A percentile compares a stretch with the other conserved stretches of the same genome.
These are phyloP conservation scores for Pseudoscleropodium purum DNA, from an alignment of 225 moss, liverwort and hornwort species.

Conservation along the genomic window DNA sequence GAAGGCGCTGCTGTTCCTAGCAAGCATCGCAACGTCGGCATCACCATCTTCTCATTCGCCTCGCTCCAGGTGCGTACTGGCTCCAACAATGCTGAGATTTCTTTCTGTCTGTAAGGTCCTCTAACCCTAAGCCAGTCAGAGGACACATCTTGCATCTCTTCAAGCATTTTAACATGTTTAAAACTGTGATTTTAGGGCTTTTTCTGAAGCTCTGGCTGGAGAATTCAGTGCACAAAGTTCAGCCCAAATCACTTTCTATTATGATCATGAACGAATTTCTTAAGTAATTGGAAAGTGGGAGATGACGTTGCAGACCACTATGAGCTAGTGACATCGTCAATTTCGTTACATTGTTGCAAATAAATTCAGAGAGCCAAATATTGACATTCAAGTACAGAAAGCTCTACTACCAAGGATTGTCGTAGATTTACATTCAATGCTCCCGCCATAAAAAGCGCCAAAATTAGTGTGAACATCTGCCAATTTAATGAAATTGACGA, in stretches of 20 bases:
- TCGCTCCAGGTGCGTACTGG: slow-evolving; percentile 45
- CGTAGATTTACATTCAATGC: neutral
- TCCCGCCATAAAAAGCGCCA: neutral
- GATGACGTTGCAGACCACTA: neutral
- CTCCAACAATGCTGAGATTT: neutral
- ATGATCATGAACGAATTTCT: neutral
- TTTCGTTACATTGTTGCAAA: neutral
- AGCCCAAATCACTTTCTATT: neutral
- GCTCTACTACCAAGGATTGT: neutral
- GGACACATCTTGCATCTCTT: neutral
- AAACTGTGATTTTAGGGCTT: neutral
- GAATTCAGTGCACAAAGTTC: neutral
- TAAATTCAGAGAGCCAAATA: neutral
- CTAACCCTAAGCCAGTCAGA: neutral
- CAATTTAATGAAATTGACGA: neutral
- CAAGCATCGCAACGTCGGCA: slow-evolving; percentile 61
- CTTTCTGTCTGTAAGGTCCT: neutral
- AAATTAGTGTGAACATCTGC: neutral
- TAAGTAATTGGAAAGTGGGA: neutral
- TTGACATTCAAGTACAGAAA: neutral
- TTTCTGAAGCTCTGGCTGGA: neutral
- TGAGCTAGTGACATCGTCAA: neutral
- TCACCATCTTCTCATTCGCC: slow-evolving; percentile 53
- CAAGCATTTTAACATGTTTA: neutral
- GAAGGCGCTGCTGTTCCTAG: neutral